Evolutionary conservation across 192 early-diverging fungal genomes (phyloP), one percentile per base, ranked within the genome.

Genomic region (Phlyctochytrium bullatum): DNA sequence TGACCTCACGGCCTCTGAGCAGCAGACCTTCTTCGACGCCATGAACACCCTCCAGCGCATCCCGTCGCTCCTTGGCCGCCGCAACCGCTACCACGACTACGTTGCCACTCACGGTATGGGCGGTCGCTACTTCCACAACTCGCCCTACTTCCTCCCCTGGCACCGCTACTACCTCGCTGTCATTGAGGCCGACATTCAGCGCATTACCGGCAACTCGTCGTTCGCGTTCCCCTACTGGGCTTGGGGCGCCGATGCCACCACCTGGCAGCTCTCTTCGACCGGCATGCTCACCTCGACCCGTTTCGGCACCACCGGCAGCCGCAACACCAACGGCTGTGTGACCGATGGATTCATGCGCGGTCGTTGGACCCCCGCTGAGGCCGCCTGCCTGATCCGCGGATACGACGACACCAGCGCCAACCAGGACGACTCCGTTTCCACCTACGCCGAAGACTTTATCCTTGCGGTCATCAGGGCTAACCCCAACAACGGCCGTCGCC

Each of bases 211-310:
- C 16, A 68, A 77, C 20, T 27, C 60, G 10, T 67, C 63, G 20
- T 75, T 78, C 1, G 70, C 80, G 17, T 58, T 86, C 33, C 85
- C 83, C 14, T 90, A 87, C 81, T 88, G 85, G 85, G 84, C 85
- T 77, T 90, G 88, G 88, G 59, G 28, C 35, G 52, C 60, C 33
- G 50, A 69, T 33, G 23, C 59, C 16, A 25, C 47, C 23, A 34
- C 20, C 0, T 68, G 67, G 67, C n/a, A n/a, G 17, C 24, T 29
- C 0, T 14, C 58, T 28, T 24, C 57, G 23, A 34, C 35, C 57
- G 40, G 40, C 20, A 68, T 68, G 23, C 31, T 68, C 2, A 68
- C 57, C n/a, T 24, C 36, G 4, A 27, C 10, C 20, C 68, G 31
- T 34, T 62, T 69, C 61, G 73, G 52, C 28, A 62, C 56, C 24